phyloP scores from a whole-genome alignment of 2,329 filamentous ascomycete species.

The Colletotrichum brevisporum region DNA sequence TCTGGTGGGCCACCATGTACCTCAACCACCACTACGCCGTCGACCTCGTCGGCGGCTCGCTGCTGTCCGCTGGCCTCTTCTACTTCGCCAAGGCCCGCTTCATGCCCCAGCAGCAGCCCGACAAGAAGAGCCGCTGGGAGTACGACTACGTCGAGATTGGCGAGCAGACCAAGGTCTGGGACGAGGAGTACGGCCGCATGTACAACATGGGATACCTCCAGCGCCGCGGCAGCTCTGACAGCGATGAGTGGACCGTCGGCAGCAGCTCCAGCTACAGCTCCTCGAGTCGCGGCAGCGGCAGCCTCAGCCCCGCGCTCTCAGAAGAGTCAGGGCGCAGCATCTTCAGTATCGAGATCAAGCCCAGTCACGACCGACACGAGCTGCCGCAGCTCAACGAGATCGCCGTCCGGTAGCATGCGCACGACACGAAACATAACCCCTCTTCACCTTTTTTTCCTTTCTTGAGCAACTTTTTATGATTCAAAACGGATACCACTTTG shows the following conservation, averaged over 20 bases:
- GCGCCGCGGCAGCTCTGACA: constrained; percentile 66
- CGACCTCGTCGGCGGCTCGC: constrained; percentile 88
- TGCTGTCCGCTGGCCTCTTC: constrained; percentile 84
- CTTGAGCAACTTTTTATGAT: constrained; percentile 34
- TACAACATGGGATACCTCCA: constrained; percentile 63
- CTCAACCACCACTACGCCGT: constrained; percentile 97
- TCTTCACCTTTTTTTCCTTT: constrained; percentile 21
- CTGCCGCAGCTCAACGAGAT: constrained; percentile 59
- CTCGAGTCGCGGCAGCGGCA: constrained; percentile 50
- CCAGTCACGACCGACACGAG: constrained; percentile 53
- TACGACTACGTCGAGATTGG: constrained; percentile 94
- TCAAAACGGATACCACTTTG: constrained; percentile 40
- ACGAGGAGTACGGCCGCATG: constrained; percentile 64
- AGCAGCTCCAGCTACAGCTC: constrained; percentile 81
- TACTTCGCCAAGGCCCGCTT: constrained; percentile 86
- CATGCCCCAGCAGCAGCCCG: constrained; percentile 84
- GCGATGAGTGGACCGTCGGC: constrained; percentile 91
- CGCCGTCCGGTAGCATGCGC: constrained; percentile 55
- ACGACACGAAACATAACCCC: neutral
- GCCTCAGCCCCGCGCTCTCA: constrained; percentile 62
- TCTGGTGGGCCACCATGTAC: constrained; percentile 99
- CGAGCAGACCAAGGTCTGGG: constrained; percentile 63
- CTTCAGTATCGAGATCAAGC: constrained; percentile 51
- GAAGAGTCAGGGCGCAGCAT: constrained; percentile 51
- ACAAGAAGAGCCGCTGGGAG: constrained; percentile 92